Base-by-base conservation (phyloP, 2,329 filamentous ascomycete genomes). In the Fusarium sp. region DNA sequence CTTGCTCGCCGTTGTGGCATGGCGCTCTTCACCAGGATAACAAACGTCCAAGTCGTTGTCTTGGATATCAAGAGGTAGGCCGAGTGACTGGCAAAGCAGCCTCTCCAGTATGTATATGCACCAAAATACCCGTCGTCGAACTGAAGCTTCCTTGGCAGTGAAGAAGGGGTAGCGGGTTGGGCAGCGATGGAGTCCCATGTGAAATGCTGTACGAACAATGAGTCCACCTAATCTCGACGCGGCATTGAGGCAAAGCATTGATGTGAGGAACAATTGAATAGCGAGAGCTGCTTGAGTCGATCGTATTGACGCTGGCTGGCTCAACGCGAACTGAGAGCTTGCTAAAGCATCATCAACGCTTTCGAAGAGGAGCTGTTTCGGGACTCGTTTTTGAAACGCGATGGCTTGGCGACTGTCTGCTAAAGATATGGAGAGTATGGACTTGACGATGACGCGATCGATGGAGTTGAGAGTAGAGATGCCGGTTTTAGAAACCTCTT, bases 1-100 rank as follows among this genome's bases (percentile, higher is more conserved):
- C 0, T 65, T 54, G 45, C 61, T 48, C 0, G 42, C 26, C 1
- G 58, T 43, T 5, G 60, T 56, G 24, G 66, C 60, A 62, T 88
- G 86, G 3, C 74, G 74, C 68, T 88, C 86, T 4, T 82, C 75
- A 1, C 81, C 81, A 0, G 83, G 84, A 58, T 86, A 86, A 64
- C 87, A 89, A 2, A 89, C 87, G 67, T 89, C 87, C 7, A 88
- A 75, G 58, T 89, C 87, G 43, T 88, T 84, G 63, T 89, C 87
- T 51, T 83, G 82, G 13, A 89, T 84, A 20, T 84, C 83, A 1
- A 88, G 76, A 1, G 87, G 87, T 0, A 88, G 77, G 0, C 87
- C 87, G 3, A 89, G 80, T 0, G 86, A 85, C 46, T 89, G 87
- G 10, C 84, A 87, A 0, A 89, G 78, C 58, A 87, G 84, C 45